A percentile compares a stretch with the other conserved stretches of the same genome.
Conservation (phyloP, 495 filamentous ascomycete species). For the Aspergillus egyptiacus region DNA sequence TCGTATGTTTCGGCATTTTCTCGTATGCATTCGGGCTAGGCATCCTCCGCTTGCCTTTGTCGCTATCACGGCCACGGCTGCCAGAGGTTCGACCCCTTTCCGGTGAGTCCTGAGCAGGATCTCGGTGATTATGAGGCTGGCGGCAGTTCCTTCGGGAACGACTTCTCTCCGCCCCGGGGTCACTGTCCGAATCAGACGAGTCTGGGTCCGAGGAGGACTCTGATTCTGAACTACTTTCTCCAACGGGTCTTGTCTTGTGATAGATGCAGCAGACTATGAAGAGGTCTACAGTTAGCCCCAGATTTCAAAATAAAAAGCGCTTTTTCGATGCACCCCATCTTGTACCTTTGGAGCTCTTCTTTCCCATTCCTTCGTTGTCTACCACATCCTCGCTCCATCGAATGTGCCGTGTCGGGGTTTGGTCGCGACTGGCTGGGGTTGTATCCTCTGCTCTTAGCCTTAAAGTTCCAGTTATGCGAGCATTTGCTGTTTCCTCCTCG, state of each 20-base stretch:
- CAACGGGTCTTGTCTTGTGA: slow-evolving; percentile 73
- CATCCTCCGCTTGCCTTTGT: slow-evolving; percentile 48
- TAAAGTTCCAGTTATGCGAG: slow-evolving; percentile 25
- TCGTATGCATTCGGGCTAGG: slow-evolving; percentile 94
- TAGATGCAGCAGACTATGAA: slow-evolving; percentile 93
- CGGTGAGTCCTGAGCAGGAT: slow-evolving; percentile 26
- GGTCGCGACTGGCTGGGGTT: slow-evolving; percentile 9
- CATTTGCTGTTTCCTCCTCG: slow-evolving; percentile 13
- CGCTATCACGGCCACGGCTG: slow-evolving; percentile 21
- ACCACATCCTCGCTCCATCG: slow-evolving; percentile 91
- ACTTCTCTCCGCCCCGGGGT: slow-evolving; percentile 37
- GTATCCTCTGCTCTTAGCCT: slow-evolving; percentile 34
- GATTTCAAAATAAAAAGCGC: neutral
- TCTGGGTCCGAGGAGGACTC: slow-evolving; percentile 55
- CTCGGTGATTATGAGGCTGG: slow-evolving; percentile 14
- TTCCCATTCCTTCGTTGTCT: slow-evolving; percentile 92
- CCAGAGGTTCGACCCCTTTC: slow-evolving; percentile 24
- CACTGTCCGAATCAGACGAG: slow-evolving; percentile 57
- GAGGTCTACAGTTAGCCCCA: neutral
- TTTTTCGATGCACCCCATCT: neutral
- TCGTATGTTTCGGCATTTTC: slow-evolving; percentile 63
- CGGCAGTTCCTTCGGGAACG: slow-evolving; percentile 10
- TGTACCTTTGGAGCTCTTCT: slow-evolving; percentile 87
- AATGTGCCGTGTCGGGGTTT: slow-evolving; percentile 47
- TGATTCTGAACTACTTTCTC: slow-evolving; percentile 78